Conservation (phyloP, 768 basidiomycete species). For the Russula foetens region DNA sequence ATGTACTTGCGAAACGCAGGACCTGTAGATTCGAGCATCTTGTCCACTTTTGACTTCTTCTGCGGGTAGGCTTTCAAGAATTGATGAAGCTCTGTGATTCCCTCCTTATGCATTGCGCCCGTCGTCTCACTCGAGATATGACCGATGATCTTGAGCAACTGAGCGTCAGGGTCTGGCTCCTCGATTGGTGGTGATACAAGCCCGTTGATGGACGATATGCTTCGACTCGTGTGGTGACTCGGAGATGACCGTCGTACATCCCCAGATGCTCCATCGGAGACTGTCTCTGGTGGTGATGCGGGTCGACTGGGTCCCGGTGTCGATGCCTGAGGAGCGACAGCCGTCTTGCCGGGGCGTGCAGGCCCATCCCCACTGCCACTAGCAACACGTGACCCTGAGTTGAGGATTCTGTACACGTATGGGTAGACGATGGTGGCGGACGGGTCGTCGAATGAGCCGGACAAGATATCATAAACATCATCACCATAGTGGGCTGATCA, state of each 20-base stretch:
- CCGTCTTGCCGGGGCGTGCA: slow-evolving; percentile 21
- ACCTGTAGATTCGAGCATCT: slow-evolving; percentile 82
- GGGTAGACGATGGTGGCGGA: slow-evolving; percentile 96
- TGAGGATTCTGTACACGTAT: slow-evolving; percentile 88
- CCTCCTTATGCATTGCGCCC: slow-evolving; percentile 85
- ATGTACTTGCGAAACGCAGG: slow-evolving; percentile 90
- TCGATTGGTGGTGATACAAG: slow-evolving; percentile 48
- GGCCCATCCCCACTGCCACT: slow-evolving; percentile 34
- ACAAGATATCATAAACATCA: slow-evolving; percentile 85
- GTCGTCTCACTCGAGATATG: slow-evolving; percentile 87
- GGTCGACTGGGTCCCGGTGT: slow-evolving; percentile 63
- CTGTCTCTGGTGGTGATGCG: slow-evolving; percentile 59
- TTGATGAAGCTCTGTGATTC: slow-evolving; percentile 89
- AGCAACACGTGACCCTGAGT: slow-evolving; percentile 44
- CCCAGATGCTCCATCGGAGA: slow-evolving; percentile 35
- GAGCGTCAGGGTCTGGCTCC: slow-evolving; percentile 83
- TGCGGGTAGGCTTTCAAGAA: slow-evolving; percentile 89
- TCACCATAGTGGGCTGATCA: slow-evolving; percentile 71
- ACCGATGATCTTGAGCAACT: slow-evolving; percentile 72
- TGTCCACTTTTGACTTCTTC: slow-evolving; percentile 74
- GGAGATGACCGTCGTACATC: slow-evolving; percentile 47
- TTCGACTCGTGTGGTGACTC: slow-evolving; percentile 61
- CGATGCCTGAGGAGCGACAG: slow-evolving; percentile 37
- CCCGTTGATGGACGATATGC: slow-evolving; percentile 56
- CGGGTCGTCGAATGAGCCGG: slow-evolving; percentile 89